A percentile compares a stretch with the other conserved stretches of the same genome.
Conservation (phyloP, 2,329 filamentous ascomycete species). For the Pestalotiopsis sp. region DNA sequence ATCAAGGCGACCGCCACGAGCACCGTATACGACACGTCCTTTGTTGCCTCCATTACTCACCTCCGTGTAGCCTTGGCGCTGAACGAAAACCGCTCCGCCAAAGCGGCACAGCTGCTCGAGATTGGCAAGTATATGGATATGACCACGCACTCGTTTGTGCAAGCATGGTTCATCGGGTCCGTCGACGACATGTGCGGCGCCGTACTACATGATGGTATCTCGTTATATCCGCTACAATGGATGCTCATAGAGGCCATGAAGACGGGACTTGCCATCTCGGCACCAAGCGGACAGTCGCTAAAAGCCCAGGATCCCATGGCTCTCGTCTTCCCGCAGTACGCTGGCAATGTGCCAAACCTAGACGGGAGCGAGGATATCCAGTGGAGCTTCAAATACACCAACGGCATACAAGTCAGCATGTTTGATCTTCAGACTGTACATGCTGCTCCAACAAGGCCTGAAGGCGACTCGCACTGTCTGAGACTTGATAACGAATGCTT, state of each 20-base stretch:
- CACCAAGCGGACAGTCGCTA: constrained; percentile 11
- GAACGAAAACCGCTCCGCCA: constrained; percentile 35
- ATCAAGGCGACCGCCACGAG: constrained; percentile 30
- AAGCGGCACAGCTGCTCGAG: constrained; percentile 27
- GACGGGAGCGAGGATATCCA: constrained; percentile 14
- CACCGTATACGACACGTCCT: constrained; percentile 31
- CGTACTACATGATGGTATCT: constrained; percentile 36
- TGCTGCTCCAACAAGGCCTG: not conserved
- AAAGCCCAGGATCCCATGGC: constrained; percentile 21
- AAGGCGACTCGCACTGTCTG: not conserved
- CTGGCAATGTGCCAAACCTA: constrained; percentile 12
- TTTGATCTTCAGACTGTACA: constrained; percentile 24
- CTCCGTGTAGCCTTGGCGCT: constrained; percentile 41
- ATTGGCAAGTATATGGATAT: constrained; percentile 18
- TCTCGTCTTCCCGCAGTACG: constrained; percentile 6
- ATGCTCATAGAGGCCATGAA: constrained; percentile 38
- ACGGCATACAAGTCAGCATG: constrained; percentile 26
- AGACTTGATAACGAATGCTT: constrained; percentile 3
- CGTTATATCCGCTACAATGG: constrained; percentile 45
- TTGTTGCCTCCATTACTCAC: constrained; percentile 31
- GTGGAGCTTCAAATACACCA: constrained; percentile 25
- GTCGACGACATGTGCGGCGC: constrained; percentile 41
- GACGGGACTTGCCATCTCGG: constrained; percentile 32
- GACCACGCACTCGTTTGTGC: constrained; percentile 30
- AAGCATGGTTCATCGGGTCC: constrained; percentile 43